Conservation (phyloP, 306 rosid genomes). For the Begonia fuchsioides region DNA sequence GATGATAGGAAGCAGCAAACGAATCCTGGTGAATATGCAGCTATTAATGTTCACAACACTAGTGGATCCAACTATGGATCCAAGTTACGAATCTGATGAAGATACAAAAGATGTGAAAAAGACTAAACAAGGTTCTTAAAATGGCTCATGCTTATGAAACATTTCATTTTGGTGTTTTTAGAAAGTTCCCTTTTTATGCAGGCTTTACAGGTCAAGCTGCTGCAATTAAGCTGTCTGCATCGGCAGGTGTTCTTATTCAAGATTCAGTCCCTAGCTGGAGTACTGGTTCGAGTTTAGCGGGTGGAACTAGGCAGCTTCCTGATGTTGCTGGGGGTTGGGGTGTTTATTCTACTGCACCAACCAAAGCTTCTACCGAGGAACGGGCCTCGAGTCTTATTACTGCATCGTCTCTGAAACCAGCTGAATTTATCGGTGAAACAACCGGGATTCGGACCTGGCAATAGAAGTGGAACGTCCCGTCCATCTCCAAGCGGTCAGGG, state of each 20-base stretch:
- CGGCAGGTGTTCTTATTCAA: conserved; percentile 30
- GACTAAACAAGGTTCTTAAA: conserved; percentile 47
- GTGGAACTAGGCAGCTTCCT: conserved; percentile 18
- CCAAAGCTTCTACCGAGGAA: conserved; percentile 38
- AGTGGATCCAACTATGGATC: conserved; percentile 73
- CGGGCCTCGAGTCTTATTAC: conserved; percentile 42
- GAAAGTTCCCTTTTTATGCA: too few relatives aligned
- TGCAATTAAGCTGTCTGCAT: conserved; percentile 20
- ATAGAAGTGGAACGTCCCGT: too few relatives aligned
- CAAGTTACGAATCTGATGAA: conserved; percentile 52
- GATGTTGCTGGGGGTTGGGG: conserved; percentile 28
- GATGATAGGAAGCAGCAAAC: too few relatives aligned
- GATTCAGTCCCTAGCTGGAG: conserved; percentile 44
- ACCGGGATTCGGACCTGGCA: too few relatives aligned
- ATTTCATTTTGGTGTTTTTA: conserved; percentile 2
- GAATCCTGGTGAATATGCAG: too few relatives aligned
- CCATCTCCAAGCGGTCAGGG: too few relatives aligned
- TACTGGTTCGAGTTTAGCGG: conserved; percentile 40
- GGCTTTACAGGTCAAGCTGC: conserved; percentile 11
- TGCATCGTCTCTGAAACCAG: conserved; percentile 31
- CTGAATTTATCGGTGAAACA: conserved; percentile 13
- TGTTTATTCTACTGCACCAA: conserved; percentile 20
- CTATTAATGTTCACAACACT: too few relatives aligned
- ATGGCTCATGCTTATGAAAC: background rate
- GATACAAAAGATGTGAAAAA: conserved; percentile 30